Conservation (phyloP, 2,329 filamentous ascomycete species). For the Diaporthe vaccinii region DNA sequence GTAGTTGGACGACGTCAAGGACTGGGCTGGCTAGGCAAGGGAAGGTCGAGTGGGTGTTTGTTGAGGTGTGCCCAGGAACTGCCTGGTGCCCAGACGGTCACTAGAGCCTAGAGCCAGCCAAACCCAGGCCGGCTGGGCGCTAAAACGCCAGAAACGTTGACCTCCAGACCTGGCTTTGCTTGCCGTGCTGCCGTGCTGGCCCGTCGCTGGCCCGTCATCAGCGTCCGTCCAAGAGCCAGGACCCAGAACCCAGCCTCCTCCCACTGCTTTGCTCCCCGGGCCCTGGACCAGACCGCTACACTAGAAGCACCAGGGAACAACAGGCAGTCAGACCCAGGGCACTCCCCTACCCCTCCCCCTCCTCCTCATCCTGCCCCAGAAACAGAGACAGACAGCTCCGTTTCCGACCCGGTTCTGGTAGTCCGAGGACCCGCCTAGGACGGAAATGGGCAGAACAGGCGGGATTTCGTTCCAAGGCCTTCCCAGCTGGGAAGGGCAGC, state of each 20-base stretch:
- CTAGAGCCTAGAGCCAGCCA: conserved; percentile 7
- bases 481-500: conserved; percentile 16
- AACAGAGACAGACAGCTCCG: conserved; percentile 23
- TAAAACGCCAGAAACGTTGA: conserved; percentile 11
- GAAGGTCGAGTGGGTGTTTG: conserved; percentile 1
- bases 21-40: conserved; percentile 7
- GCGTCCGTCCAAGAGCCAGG: neutral
- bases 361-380: conserved; percentile 21
- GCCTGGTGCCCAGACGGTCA: conserved; percentile 19
- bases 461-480: conserved; percentile 20
- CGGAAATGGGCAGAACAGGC: conserved; percentile 7
- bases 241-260: conserved; percentile 9
- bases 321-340: neutral
- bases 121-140: neutral
- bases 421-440: conserved; percentile 29
- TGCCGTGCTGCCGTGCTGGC: conserved; percentile 5
- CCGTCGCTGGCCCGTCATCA: conserved; percentile 13
- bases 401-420: conserved; percentile 7
- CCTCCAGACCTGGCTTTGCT: neutral
- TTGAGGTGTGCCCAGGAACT: conserved; percentile 17
- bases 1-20: conserved; percentile 22
- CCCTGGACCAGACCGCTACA: conserved; percentile 20
- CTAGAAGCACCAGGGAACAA: conserved; percentile 4
- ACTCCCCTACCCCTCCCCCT: neutral
- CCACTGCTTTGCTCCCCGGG: neutral